Conservation (phyloP, 345 rosid species). For the Cardamine resedifolia region DNA sequence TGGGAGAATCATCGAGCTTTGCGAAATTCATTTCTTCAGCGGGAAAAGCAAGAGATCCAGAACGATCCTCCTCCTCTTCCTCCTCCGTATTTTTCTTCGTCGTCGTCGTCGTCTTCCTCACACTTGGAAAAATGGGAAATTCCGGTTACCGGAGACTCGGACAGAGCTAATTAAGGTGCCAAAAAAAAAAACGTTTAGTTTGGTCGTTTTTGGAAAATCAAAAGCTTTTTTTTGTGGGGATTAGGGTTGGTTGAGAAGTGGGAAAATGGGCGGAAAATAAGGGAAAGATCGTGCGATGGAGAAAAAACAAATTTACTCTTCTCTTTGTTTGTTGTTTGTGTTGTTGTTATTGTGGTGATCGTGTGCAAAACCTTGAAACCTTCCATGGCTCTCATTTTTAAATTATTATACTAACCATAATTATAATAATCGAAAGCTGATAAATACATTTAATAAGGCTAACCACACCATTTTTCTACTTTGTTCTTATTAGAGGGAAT, state of each 20-base stretch:
- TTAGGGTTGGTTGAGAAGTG: conserved; percentile 31
- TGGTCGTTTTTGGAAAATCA: conserved; percentile 9
- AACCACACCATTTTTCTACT: conserved; percentile 1
- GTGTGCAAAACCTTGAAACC: conserved; percentile 42
- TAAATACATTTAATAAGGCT: conserved; percentile 4
- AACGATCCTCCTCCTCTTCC: conserved; percentile 17
- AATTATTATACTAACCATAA: not conserved
- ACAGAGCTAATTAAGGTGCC: conserved; percentile 13
- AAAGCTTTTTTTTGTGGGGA: conserved; percentile 28
- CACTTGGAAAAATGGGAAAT: not conserved
- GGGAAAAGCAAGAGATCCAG: conserved; percentile 7
- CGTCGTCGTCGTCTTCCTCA: not conserved
- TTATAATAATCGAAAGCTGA: not conserved
- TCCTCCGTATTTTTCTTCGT: not conserved
- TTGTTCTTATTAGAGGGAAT: not conserved
- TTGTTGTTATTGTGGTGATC: conserved; percentile 14
- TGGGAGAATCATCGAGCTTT: conserved; percentile 83
- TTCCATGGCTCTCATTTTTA: conserved; percentile 52
- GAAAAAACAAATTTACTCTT: not conserved
- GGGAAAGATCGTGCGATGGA: conserved; percentile 36
- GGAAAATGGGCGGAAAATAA: conserved; percentile 34
- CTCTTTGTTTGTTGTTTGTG: not conserved
- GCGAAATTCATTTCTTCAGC: conserved; percentile 52
- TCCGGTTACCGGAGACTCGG: conserved; percentile 13
- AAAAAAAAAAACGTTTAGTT: not conserved